Base-by-base conservation (phyloP, 2,329 filamentous ascomycete genomes). In the Botrytis aclada region DNA sequence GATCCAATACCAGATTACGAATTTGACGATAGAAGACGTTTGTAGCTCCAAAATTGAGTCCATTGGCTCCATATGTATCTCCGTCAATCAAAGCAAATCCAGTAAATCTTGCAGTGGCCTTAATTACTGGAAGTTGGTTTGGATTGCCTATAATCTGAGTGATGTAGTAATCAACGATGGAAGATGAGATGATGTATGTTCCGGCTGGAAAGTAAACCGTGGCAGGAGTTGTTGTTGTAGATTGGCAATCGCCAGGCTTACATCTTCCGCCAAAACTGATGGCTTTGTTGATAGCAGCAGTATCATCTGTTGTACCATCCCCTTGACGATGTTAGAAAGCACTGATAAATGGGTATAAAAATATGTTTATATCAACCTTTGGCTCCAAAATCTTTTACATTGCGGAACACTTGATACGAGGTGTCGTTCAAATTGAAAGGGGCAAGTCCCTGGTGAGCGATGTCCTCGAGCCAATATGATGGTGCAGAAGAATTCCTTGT, bases 41-140 rank as follows among this genome's bases (percentile, higher is more conserved):
- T 80, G 93, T 91, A 82, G 94, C 92, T 78, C 89, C 89, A 83
- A 89, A 93, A 87, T 89, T 92, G 84, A 93, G 92, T 84, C 86
- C 85, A 51, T 90, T 90, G 0, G 84, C 83, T 51, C 87, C 81
- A 81, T 98, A 98, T 0, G 93, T 94, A 79, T 98, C 90, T 4
- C 93, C 87, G 81, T 98, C 94, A 76, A 98, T 92, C 89, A 84
- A 93, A 78, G 89, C 89, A 82, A 89, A 92, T 88, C 89, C 95
- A 4, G 85, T 77, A 79, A 98, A 98, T 78, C 85, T 84, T 47
- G 89, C 80, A 0, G 88, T 82, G 4, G 92, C 92, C 84, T 95
- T 93, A 82, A 97, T 85, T 0, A 90, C 90, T 0, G 95, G 94
- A 10, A 91, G 82, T 75, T 74, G 67, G 37, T 77, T 79, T 22